Evolutionary conservation across 371 early-diverging fungal genomes (phyloP), one percentile per base, ranked within the genome.

Genomic region (Rhizopus microsporus): DNA sequence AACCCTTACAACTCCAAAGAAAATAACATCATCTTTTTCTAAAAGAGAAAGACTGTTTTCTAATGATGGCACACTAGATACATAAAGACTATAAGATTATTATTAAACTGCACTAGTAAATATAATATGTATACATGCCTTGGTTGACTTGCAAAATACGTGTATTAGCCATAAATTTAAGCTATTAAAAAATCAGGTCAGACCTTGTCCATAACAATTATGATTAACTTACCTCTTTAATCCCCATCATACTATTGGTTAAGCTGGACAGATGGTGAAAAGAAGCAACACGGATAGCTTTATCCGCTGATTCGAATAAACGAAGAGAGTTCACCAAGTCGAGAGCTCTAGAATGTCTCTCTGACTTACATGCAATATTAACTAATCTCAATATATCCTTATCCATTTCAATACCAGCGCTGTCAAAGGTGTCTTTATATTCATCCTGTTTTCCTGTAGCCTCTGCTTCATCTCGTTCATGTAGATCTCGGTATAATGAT

Each of bases 261-360:
- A 95, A 66, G 10, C 62, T 71, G 4, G 84, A 74, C 35, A 84
- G 68, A 40, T 82, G 81, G 59, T 88, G 74, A 58, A 80, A 77
- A 2, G 84, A 65, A 0, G 95, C 96, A 56, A 96, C 80, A 64
- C 90, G 86, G 54, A 93, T 74, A 0, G 94, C 95, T 0, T 84
- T 89, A 39, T 93, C 92, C 38, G 95, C 60, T 0, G 93, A 87
- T 37, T 67, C 67, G 3, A 79, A 51, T 13, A 72, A 60, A 37
- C 77, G 76, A 23, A 95, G 71, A 62, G 81, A 74, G 12, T 69
- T 60, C 7, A 88, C 77, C 50, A 96, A 63, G 57, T 95, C 95
- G 30, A 93, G 56, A 0, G 92, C 94, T 9, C 92, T 81, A 56
- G 90, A 85, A 0, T 75, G 54, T 39, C 84, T 83, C 33, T 91